Base-by-base conservation (phyloP, 2,329 filamentous ascomycete species). In the Cladosporium sp. region DNA sequence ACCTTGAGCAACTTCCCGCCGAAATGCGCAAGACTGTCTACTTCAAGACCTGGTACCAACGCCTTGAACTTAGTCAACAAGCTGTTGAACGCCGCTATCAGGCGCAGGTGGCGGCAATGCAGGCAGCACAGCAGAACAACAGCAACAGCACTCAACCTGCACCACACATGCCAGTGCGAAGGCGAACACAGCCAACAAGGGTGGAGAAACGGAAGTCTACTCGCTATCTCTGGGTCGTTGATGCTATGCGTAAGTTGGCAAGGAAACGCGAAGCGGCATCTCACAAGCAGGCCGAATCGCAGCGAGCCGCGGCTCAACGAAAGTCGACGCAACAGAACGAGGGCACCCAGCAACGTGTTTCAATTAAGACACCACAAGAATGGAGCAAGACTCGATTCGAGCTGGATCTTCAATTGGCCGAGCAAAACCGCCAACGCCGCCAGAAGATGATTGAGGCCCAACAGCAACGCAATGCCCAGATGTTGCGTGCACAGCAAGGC, bases 1-100 rank as follows among this genome's bases (percentile, higher is more conserved):
- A 87, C 58, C 74, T 97, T 11, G 93, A 97, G 70, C 90, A 91
- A 1, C 75, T 96, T 32, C 92, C 93, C 4, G 82, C 85, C 9
- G 93, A 98, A 57, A 94, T 97, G 85, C 84, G 86, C 15, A 95
- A 95, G 71, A 95, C 89, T 0, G 86, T 91, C 38, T 98, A 97
- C 66, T 98, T 97, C 76, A 88, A 90, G 62, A 81, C 80, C 9
- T 85, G 84, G 60, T 80, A 81, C 54, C 73, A 78, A 49, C 72
- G 83, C 33, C 71, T 85, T 38, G 82, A 86, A 59, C 75, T 79
- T 49, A 82, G 82, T 20, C 78, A 82, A 49, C 75, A 79, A 55
- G 78, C 76, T 38, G 74, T 82, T 4, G 69, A 78, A 52, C 76
- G 78, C 12, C 76, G 81, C 50, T 78, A 80, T 49, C 78, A 82